Conservation (phyloP, 805 yeast species). For the Candida qinlingensis region DNA sequence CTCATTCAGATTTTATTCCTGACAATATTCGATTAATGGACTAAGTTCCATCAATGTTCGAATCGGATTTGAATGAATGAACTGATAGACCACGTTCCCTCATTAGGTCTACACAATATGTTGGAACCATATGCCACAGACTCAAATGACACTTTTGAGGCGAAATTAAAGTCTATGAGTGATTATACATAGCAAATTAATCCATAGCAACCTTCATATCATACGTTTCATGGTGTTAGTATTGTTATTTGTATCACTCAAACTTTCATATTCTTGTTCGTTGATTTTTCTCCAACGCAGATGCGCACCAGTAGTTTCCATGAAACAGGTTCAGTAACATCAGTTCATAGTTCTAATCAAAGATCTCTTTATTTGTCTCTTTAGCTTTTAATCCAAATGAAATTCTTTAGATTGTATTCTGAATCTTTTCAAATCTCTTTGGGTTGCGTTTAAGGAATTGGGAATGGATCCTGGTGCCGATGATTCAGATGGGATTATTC, state of each 20-base stretch:
- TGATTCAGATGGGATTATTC: constrained; percentile 7
- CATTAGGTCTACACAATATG: too few species aligned
- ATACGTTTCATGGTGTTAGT: too few species aligned
- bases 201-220: too few species aligned
- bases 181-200: too few species aligned
- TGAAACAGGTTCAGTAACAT: constrained; percentile 43
- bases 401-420: constrained; percentile 23
- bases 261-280: constrained; percentile 35
- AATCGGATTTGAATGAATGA: too few species aligned
- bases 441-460: constrained; percentile 25
- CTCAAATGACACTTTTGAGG: too few species aligned
- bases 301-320: constrained; percentile 82
- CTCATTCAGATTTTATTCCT: too few species aligned
- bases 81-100: too few species aligned
- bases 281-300: constrained; percentile 64
- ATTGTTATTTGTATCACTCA: constrained; percentile 12
- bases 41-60: too few species aligned
- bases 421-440: constrained; percentile 34
- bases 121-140: too few species aligned
- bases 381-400: constrained; percentile 4
- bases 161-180: too few species aligned
- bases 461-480: not conserved
- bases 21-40: too few species aligned
- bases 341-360: constrained; percentile 11
- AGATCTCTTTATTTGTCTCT: not conserved